Conservation (phyloP, 495 filamentous ascomycete species). For the Chaetomium fimeti region DNA sequence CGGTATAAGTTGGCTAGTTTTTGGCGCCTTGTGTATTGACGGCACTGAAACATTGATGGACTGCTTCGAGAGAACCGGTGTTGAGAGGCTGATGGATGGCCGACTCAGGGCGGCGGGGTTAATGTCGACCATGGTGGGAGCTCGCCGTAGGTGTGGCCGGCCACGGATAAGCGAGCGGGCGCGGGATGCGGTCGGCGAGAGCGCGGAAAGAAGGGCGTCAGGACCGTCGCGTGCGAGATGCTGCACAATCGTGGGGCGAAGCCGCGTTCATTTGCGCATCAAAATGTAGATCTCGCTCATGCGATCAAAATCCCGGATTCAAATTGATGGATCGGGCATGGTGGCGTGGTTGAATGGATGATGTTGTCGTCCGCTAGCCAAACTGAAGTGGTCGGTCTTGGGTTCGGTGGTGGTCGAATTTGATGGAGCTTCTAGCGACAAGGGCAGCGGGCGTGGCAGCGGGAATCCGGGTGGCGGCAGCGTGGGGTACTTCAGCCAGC, state of each 20-base stretch:
- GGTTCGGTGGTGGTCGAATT: constrained; percentile 34
- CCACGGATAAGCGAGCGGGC: constrained; percentile 15
- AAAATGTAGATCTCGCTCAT: constrained; percentile 34
- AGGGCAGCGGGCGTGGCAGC: neutral
- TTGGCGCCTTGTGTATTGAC: constrained; percentile 58
- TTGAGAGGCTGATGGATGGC: constrained; percentile 59
- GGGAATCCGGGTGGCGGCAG: constrained; percentile 1
- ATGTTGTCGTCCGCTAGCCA: constrained; percentile 19
- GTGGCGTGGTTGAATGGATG: constrained; percentile 35
- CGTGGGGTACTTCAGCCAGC: constrained; percentile 9
- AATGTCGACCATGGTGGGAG: constrained; percentile 69
- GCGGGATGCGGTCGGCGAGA: constrained; percentile 19
- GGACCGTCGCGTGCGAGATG: constrained; percentile 45
- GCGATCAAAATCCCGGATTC: constrained; percentile 40
- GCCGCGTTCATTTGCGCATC: constrained; percentile 38
- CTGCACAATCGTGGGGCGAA: constrained; percentile 47
- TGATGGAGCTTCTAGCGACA: constrained; percentile 27
- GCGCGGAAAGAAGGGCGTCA: constrained; percentile 26
- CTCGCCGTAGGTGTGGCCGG: constrained; percentile 13
- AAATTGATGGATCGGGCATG: constrained; percentile 43
- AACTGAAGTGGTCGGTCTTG: constrained; percentile 25
- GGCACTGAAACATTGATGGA: constrained; percentile 57
- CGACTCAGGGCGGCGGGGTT: constrained; percentile 81
- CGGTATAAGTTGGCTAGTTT: constrained; percentile 63
- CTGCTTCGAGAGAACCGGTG: constrained; percentile 60